Conservation (phyloP, 441 rosid genomes). For the Manihot esculenta region DNA sequence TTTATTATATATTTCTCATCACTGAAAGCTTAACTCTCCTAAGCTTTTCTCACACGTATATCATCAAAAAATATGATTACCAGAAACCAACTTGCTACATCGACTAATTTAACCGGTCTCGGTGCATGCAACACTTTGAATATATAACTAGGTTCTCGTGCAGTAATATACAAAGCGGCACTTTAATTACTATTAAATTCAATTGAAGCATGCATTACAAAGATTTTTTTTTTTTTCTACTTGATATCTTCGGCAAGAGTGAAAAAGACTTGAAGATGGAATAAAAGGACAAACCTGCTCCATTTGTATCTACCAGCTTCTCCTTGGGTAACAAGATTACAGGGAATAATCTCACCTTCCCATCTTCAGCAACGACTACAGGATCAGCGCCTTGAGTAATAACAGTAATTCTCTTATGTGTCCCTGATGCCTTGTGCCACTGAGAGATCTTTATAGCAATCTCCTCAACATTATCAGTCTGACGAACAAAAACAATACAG, state of each 20-base stretch:
- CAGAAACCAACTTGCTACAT: too few species aligned
- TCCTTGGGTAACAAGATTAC: conserved; percentile 76
- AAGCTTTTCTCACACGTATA: too few species aligned
- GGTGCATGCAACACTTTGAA: too few species aligned
- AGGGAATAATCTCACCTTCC: conserved; percentile 74
- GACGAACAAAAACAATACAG: conserved; percentile 16
- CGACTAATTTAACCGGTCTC: too few species aligned
- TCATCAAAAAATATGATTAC: too few species aligned
- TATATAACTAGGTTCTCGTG: not conserved
- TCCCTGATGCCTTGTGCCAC: conserved; percentile 81
- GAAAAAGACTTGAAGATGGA: not conserved
- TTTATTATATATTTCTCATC: too few species aligned
- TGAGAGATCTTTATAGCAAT: conserved; percentile 88
- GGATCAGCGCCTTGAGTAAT: conserved; percentile 96
- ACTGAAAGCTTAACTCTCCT: too few species aligned
- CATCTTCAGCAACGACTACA: conserved; percentile 90
- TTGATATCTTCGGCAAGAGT: too few species aligned
- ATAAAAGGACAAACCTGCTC: conserved; percentile 57
- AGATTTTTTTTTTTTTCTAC: not conserved
- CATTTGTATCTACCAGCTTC: conserved; percentile 90
- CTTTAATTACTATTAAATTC: not conserved
- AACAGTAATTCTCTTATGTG: conserved; percentile 88
- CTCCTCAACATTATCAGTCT: conserved; percentile 92
- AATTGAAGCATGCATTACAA: not conserved
- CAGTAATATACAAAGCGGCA: not conserved